phyloP scores from a whole-genome alignment of 2,329 filamentous ascomycete genomes.

The Pseudocercospora fuligena region DNA sequence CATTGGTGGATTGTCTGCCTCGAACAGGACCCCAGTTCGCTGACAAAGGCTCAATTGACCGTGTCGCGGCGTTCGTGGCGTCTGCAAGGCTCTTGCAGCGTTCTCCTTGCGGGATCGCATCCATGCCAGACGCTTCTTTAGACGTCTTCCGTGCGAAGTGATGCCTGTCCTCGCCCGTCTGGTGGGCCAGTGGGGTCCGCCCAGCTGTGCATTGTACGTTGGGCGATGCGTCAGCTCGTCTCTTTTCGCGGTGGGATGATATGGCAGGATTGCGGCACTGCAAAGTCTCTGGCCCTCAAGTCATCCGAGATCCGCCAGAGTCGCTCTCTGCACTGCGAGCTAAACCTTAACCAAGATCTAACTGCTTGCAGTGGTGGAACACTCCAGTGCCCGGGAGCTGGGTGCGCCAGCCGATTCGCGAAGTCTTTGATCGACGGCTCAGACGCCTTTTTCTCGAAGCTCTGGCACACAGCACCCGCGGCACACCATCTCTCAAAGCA shows the following conservation, averaged over 20 bases:
- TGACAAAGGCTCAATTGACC: slow-evolving; percentile 8
- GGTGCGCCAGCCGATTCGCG: slow-evolving; percentile 38
- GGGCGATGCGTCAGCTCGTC: slow-evolving; percentile 7
- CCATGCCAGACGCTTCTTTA: slow-evolving; percentile 29
- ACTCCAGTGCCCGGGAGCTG: slow-evolving; percentile 35
- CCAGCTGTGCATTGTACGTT: not conserved
- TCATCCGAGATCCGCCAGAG: slow-evolving; percentile 23
- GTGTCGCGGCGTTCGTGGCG: slow-evolving; percentile 31
- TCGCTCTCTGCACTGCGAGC: slow-evolving; percentile 19
- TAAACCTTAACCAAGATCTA: slow-evolving; percentile 37
- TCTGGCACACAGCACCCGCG: slow-evolving; percentile 27
- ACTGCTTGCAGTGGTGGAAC: slow-evolving; percentile 32
- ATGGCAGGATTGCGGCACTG: slow-evolving; percentile 11
- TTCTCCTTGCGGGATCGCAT: slow-evolving; percentile 30
- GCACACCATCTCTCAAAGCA: slow-evolving; percentile 35
- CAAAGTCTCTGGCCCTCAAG: slow-evolving; percentile 5
- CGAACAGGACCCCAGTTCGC: not conserved
- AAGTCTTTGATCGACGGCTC: slow-evolving; percentile 31
- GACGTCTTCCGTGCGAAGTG: slow-evolving; percentile 25
- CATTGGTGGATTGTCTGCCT: not conserved
- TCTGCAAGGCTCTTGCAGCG: slow-evolving; percentile 37
- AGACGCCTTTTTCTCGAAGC: slow-evolving; percentile 31
- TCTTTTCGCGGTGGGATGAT: not conserved
- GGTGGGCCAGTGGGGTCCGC: slow-evolving; percentile 10
- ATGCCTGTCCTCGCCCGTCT: slow-evolving; percentile 20